A percentile compares a stretch with the other conserved stretches of the same genome.
phyloP scores from a whole-genome alignment of 169 alveolate genomes.

The Eimeria tenella region DNA sequence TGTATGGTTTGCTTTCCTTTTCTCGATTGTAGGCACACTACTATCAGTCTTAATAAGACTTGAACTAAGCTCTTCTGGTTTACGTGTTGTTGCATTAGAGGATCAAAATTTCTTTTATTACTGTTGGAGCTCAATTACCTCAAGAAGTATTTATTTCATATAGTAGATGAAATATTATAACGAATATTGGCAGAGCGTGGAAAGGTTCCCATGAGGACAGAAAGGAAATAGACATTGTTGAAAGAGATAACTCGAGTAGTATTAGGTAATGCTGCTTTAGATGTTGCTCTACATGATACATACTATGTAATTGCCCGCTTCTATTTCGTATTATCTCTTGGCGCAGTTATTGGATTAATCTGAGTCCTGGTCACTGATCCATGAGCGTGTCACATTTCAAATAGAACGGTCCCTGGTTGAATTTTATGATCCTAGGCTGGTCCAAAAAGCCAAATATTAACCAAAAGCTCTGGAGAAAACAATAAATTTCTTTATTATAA shows the following conservation, averaged over 20 bases:
- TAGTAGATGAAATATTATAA: too few relatives aligned
- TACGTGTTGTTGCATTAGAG: not conserved
- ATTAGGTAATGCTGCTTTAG: constrained; percentile 84
- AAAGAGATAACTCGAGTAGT: constrained; percentile 84
- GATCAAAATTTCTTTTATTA: too few relatives aligned
- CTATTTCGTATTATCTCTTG: too few relatives aligned
- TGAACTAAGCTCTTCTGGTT: not conserved
- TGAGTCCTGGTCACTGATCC: too few relatives aligned
- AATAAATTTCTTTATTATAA: constrained; percentile 14
- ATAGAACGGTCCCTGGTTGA: too few relatives aligned
- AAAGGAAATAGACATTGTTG: too few relatives aligned
- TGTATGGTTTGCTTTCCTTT: not conserved
- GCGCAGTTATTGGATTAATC: too few relatives aligned
- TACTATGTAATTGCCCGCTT: not conserved
- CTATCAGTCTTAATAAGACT: not conserved
- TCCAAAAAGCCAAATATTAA: not conserved
- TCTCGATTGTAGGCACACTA: not conserved
- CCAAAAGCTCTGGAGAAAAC: not conserved
- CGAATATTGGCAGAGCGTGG: too few relatives aligned
- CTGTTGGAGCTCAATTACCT: too few relatives aligned
- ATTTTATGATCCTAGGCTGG: not conserved
- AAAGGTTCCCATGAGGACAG: too few relatives aligned
- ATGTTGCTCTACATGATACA: constrained; percentile 51
- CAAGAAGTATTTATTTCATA: too few relatives aligned
- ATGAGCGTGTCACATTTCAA: too few relatives aligned